phyloP scores from a whole-genome alignment of 2,329 filamentous ascomycete species.

The Scedosporium boydii region DNA sequence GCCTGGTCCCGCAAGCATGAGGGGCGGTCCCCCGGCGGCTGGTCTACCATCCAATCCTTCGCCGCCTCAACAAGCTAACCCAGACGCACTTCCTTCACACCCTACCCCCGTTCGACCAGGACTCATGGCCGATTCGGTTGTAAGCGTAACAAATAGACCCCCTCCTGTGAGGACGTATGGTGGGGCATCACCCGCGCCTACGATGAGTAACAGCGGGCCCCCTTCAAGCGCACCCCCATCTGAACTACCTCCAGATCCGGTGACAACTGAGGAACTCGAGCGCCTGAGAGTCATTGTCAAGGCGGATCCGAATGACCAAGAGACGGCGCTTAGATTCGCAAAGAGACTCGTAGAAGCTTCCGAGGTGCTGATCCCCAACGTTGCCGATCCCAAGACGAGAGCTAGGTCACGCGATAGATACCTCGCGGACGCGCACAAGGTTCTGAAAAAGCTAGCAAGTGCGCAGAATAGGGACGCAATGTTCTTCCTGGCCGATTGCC shows the following conservation, averaged over 20 bases:
- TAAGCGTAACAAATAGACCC: slow-evolving; percentile 46
- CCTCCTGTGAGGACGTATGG: slow-evolving; percentile 48
- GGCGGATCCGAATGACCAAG: slow-evolving; percentile 62
- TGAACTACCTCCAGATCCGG: slow-evolving; percentile 30
- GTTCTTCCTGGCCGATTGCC: slow-evolving; percentile 86
- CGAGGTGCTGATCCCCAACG: slow-evolving; percentile 55
- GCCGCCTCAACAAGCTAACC: slow-evolving; percentile 22
- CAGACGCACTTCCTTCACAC: slow-evolving; percentile 46
- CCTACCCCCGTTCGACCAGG: slow-evolving; percentile 55
- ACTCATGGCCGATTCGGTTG: slow-evolving; percentile 48
- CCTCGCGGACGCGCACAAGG: slow-evolving; percentile 76
- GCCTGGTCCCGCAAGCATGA: neutral
- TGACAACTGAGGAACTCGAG: slow-evolving; percentile 73
- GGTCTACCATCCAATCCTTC: slow-evolving; percentile 10
- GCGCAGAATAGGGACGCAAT: slow-evolving; percentile 74
- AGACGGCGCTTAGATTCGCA: slow-evolving; percentile 61
- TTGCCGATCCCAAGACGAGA: slow-evolving; percentile 61
- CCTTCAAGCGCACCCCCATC: slow-evolving; percentile 3
- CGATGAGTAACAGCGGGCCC: neutral
- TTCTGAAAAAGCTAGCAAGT: slow-evolving; percentile 76
- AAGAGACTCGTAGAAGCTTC: slow-evolving; percentile 83
- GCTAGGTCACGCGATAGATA: slow-evolving; percentile 75
- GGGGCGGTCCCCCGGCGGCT: neutral
- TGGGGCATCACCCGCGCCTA: slow-evolving; percentile 7
- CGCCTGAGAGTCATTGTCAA: slow-evolving; percentile 60